Percentiles rank a stretch among this genome's conserved stretches.
phyloP scores from a whole-genome alignment of 1,284 basidiomycete genomes.

The Albatrellus sp. region DNA sequence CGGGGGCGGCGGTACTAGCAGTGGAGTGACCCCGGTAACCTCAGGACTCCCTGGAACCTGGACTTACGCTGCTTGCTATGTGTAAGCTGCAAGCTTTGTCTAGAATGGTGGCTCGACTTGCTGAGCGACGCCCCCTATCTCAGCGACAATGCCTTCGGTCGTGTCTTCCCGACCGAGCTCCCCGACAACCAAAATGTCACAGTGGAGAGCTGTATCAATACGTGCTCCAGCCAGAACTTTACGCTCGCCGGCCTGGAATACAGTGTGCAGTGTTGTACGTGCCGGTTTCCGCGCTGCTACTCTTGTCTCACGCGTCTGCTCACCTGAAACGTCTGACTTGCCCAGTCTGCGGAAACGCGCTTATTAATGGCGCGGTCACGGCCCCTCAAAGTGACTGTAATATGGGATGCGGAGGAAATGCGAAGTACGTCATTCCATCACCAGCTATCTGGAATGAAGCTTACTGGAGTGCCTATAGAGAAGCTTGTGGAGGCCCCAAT shows the following conservation, averaged over 20 bases:
- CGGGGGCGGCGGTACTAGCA: slow-evolving; percentile 23
- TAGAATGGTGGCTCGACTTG: background rate
- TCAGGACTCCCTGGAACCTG: slow-evolving; percentile 39
- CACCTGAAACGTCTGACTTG: slow-evolving; percentile 10
- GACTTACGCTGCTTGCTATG: slow-evolving; percentile 39
- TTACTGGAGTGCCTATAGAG: slow-evolving; percentile 22
- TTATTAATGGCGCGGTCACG: slow-evolving; percentile 45
- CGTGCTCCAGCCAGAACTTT: slow-evolving; percentile 22
- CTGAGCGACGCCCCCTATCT: background rate
- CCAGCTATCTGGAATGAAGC: background rate
- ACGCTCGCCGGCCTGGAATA: slow-evolving; percentile 35
- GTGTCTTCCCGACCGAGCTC: slow-evolving; percentile 21
- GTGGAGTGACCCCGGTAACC: slow-evolving; percentile 31
- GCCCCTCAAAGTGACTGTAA: slow-evolving; percentile 41
- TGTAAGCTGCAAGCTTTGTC: slow-evolving; percentile 26
- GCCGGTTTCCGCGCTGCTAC: background rate
- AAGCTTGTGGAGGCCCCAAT: slow-evolving; percentile 60
- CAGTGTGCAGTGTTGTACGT: slow-evolving; percentile 46
- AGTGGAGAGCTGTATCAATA: slow-evolving; percentile 24
- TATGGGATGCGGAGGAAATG: slow-evolving; percentile 53
- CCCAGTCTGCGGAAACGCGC: slow-evolving; percentile 48
- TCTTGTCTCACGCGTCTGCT: background rate
- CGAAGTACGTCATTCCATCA: slow-evolving; percentile 32
- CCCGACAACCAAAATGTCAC: slow-evolving; percentile 23
- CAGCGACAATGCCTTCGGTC: slow-evolving; percentile 27